Evolutionary conservation across 1,284 basidiomycete genomes (phyloP).

Genomic region (Phaffia rhodozyma): DNA sequence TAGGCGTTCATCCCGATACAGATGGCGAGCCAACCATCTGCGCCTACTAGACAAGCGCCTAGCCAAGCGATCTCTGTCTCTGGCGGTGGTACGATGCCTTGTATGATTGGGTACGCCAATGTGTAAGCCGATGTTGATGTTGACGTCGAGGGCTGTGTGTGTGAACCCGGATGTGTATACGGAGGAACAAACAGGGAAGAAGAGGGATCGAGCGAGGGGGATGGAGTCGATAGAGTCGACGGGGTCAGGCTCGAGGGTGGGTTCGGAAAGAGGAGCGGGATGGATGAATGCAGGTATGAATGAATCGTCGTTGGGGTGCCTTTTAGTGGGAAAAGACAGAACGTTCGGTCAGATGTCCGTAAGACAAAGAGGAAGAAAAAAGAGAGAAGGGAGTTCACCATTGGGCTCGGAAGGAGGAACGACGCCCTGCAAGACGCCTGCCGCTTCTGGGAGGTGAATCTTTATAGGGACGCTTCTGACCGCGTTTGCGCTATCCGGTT

Average conservation of each 20-base stretch:
- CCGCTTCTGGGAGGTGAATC: slow-evolving; percentile 73
- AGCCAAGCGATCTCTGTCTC: slow-evolving; percentile 90
- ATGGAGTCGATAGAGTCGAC: not conserved
- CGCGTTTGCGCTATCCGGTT: slow-evolving; percentile 50
- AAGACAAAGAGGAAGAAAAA: not conserved
- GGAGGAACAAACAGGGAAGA: slow-evolving; percentile 21
- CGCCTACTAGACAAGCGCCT: slow-evolving; percentile 73
- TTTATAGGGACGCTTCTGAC: slow-evolving; percentile 77
- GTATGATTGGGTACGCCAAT: slow-evolving; percentile 51
- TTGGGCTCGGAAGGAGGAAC: slow-evolving; percentile 51
- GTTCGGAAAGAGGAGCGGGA: slow-evolving; percentile 39
- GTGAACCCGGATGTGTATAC: too few relatives aligned
- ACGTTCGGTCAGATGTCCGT: not conserved
- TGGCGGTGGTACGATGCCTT: slow-evolving; percentile 73
- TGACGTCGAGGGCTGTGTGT: not conserved
- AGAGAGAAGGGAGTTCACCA: slow-evolving; percentile 19
- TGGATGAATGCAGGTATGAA: slow-evolving; percentile 31
- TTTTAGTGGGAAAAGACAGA: slow-evolving; percentile 15
- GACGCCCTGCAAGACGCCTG: slow-evolving; percentile 78
- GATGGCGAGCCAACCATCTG: slow-evolving; percentile 72
- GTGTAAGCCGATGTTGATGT: slow-evolving; percentile 25
- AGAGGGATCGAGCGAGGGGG: slow-evolving; percentile 5
- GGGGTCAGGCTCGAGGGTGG: slow-evolving; percentile 3
- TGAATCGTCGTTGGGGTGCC: slow-evolving; percentile 39
- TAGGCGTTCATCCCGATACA: slow-evolving; percentile 7